Evolutionary conservation across 1,139 yeast genomes (phyloP).

Genomic region (Protomyces inundatus): DNA sequence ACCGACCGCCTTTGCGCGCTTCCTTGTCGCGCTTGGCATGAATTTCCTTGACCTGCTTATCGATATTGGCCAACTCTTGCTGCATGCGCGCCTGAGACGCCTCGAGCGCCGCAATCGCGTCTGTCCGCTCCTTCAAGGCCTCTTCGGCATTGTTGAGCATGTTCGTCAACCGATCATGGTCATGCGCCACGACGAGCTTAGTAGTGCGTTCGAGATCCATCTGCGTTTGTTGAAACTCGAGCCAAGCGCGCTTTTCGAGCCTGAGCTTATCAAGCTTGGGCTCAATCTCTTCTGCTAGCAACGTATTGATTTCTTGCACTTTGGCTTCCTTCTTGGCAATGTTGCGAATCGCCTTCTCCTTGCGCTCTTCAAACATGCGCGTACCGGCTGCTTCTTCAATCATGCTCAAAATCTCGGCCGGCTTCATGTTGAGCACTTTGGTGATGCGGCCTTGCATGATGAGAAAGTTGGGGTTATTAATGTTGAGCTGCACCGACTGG

Average conservation of each 20-base stretch:
- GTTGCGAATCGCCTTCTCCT: conserved; percentile 85
- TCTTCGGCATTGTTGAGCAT: conserved; percentile 42
- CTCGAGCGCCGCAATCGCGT: conserved; percentile 30
- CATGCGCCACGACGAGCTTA: conserved; percentile 72
- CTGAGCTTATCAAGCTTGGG: conserved; percentile 82
- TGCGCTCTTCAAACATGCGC: conserved; percentile 86
- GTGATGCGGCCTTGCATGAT: conserved; percentile 99
- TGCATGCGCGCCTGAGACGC: conserved; percentile 45
- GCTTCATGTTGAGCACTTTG: conserved; percentile 93
- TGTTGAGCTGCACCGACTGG: conserved; percentile 90
- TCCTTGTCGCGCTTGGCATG: conserved; percentile 56
- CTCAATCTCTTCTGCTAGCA: conserved; percentile 80
- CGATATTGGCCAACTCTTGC: conserved; percentile 55
- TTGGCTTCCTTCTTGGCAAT: conserved; percentile 87
- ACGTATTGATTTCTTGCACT: conserved; percentile 65
- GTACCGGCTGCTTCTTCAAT: conserved; percentile 99
- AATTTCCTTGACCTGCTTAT: conserved; percentile 56
- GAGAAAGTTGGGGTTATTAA: conserved; percentile 91
- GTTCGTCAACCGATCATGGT: conserved; percentile 47
- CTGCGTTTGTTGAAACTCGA: conserved; percentile 82
- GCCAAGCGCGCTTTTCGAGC: conserved; percentile 70
- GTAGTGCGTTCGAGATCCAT: conserved; percentile 71
- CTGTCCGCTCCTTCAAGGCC: conserved; percentile 23
- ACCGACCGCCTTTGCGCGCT: conserved; percentile 55
- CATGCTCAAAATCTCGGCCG: conserved; percentile 77